A percentile compares a stretch with the other conserved stretches of the same genome.
These are phyloP conservation scores for Fagus crenata DNA, from an alignment of 306 rosid species.

Conservation along the genomic window DNA sequence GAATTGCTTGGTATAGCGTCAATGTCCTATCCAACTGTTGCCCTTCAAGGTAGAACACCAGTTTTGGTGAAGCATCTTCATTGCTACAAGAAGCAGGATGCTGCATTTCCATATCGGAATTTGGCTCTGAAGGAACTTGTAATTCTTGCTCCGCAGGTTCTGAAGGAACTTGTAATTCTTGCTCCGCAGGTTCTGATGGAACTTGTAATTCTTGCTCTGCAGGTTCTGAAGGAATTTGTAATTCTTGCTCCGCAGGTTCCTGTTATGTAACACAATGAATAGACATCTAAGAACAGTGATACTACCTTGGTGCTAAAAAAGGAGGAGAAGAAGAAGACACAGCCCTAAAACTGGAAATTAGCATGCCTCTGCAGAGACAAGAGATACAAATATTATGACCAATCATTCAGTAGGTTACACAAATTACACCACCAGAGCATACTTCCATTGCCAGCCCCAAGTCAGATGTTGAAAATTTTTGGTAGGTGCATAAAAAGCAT, in stretches of 20 bases:
- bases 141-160: conserved; percentile 43
- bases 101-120: conserved; percentile 42
- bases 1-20: conserved; percentile 86
- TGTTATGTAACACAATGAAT: conserved; percentile 31
- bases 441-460: conserved; percentile 9
- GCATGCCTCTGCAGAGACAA: no score
- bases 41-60: conserved; percentile 73
- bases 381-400: neutral
- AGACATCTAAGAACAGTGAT: neutral
- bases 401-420: neutral
- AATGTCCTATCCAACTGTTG: conserved; percentile 54
- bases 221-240: conserved; percentile 44
- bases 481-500: conserved; percentile 11
- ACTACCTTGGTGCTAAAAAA: conserved; percentile 15
- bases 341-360: no score
- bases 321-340: neutral
- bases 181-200: conserved; percentile 36
- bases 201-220: conserved; percentile 46
- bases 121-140: conserved; percentile 45
- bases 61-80: conserved; percentile 49
- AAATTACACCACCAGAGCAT: neutral
- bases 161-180: conserved; percentile 38
- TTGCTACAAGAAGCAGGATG: conserved; percentile 45
- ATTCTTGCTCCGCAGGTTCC: conserved; percentile 48
- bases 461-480: conserved; percentile 2